Percentiles rank a stretch among this genome's conserved stretches.
Conservation (phyloP, 2,329 filamentous ascomycete genomes). For the Neonectria magnoliae region DNA sequence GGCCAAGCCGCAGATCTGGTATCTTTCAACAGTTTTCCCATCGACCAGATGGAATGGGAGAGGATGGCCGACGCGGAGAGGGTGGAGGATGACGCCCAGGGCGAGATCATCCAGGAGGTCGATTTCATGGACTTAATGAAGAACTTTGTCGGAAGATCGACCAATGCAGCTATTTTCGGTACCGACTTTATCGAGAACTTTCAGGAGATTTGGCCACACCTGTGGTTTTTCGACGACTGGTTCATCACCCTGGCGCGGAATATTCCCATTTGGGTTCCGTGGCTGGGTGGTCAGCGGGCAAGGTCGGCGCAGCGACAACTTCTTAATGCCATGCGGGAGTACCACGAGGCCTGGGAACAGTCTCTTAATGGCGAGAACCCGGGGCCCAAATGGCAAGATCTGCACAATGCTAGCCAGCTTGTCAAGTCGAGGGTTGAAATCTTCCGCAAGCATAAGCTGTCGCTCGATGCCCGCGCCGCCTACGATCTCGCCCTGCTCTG, state of each 20-base stretch:
- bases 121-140: constrained; percentile 48
- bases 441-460: constrained; percentile 44
- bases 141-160: constrained; percentile 49
- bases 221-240: constrained; percentile 52
- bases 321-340: constrained; percentile 46
- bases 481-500: constrained; percentile 50
- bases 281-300: constrained; percentile 46
- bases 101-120: constrained; percentile 45
- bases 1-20: constrained; percentile 48
- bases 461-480: constrained; percentile 46
- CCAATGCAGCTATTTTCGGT: constrained; percentile 51
- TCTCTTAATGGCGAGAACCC: constrained; percentile 45
- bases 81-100: constrained; percentile 39
- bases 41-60: constrained; percentile 54
- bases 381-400: constrained; percentile 49
- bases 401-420: constrained; percentile 49
- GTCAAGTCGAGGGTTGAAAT: constrained; percentile 45
- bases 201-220: constrained; percentile 48
- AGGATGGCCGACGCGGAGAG: constrained; percentile 45
- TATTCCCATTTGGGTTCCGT: constrained; percentile 47
- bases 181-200: constrained; percentile 55
- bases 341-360: constrained; percentile 49
- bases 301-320: constrained; percentile 44
- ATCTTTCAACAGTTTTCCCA: constrained; percentile 50
- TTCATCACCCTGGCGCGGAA: constrained; percentile 46